Percentiles rank a stretch among this genome's conserved stretches.
These are phyloP conservation scores for Hordeum pubiflorum DNA, from an alignment of 202 grass and related monocot species.

Conservation along the genomic window DNA sequence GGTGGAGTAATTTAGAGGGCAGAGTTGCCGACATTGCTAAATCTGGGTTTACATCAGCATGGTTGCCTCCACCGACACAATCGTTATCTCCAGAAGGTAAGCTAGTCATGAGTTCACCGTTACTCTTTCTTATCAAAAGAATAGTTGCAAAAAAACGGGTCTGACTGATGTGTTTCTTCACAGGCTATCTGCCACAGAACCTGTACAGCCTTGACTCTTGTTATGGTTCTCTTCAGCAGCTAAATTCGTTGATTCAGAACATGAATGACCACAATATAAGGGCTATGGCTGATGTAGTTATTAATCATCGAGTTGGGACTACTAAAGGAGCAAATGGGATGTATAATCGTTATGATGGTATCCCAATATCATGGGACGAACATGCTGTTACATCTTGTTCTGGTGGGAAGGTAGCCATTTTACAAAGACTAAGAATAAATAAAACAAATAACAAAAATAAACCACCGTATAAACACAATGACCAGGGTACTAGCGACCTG, in stretches of 20 bases:
- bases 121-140: background rate
- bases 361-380: constrained; percentile 89
- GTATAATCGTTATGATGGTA: constrained; percentile 86
- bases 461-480: background rate
- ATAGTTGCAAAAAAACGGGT: background rate
- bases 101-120: background rate
- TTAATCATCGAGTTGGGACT: constrained; percentile 94
- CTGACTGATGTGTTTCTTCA: constrained; percentile 6
- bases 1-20: constrained; percentile 72
- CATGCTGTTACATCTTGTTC: constrained; percentile 92
- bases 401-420: constrained; percentile 72
- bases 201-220: constrained; percentile 85
- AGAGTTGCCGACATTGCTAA: constrained; percentile 60
- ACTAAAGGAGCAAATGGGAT: constrained; percentile 61
- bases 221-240: constrained; percentile 63
- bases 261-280: constrained; percentile 68
- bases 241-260: constrained; percentile 59
- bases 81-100: constrained; percentile 70
- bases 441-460: background rate
- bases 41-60: constrained; percentile 83
- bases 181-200: constrained; percentile 90
- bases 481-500: background rate
- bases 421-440: background rate
- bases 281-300: constrained; percentile 92
- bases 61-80: constrained; percentile 83